Base-by-base conservation (phyloP, 495 filamentous ascomycete genomes). In the Hypoxylon trugodes region DNA sequence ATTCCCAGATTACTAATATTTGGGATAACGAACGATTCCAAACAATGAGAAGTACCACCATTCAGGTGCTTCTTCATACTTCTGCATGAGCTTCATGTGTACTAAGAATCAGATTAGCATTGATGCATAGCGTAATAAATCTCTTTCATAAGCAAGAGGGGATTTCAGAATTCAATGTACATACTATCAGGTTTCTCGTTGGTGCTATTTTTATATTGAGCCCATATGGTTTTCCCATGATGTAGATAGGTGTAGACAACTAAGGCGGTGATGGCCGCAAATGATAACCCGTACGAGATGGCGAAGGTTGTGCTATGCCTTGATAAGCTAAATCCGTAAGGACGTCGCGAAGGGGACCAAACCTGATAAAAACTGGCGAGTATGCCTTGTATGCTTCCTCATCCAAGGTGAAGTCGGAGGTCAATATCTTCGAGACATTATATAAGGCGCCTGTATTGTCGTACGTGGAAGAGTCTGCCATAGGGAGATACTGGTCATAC, bases 201-300 rank as follows among this genome's bases (percentile, higher is more conserved):
- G 12, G 82, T 84, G 78, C 84, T 87, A 66, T 85, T 86, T 24
- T 73, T 77, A 74, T 83, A 83, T 54, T 82, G 81, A 40, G 73
- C 69, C 82, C 83, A 85, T 13, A 90, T 81, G 38, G 85, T 82
- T 52, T 85, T 81, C 7, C 88, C 82, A 59, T 90, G 82, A 65
- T 89, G 85, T 21, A 91, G 72, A 30, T 80, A 85, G 3, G 86
- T 84, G 59, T 90, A 84, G 4, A 89, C 81, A 38, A 92, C 78
- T 25, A 90, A 80, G 0, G 86, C 84, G 0, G 86, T 78, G 30
- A 91, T 83, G 26, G 89, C 84, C 12, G 89, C 89, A 63, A 91
- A 91, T 0, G 87, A 88, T 1, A 91, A 75, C 0, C 88, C 88
- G 53, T 90, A 92, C 0, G 85, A 81, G 43, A 89, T 70, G 43